Conservation (phyloP, 805 yeast species). For the Yarrowia osloensis region DNA sequence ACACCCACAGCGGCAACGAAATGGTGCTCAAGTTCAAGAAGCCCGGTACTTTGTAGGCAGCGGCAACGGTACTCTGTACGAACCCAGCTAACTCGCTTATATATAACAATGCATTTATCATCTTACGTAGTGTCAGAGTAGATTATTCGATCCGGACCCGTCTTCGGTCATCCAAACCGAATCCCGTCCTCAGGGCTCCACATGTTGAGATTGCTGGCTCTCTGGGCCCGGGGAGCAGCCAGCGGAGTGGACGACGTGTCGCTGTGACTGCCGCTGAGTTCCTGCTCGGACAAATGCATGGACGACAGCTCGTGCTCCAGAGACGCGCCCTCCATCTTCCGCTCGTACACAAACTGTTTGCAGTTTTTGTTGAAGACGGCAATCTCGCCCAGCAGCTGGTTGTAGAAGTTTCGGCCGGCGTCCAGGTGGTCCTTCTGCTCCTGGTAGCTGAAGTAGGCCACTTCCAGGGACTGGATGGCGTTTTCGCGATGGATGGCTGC, state of each 20-base stretch:
- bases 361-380: constrained; percentile 51
- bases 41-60: constrained; percentile 9
- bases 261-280: not conserved
- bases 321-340: constrained; percentile 57
- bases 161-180: constrained; percentile 16
- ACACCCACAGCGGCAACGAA: constrained; percentile 49
- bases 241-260: not conserved
- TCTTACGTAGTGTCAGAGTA: too few species aligned
- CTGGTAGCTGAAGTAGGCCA: constrained; percentile 52
- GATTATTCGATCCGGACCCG: too few species aligned
- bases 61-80: too few species aligned
- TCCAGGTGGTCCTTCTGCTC: constrained; percentile 62
- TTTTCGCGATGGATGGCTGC: constrained; percentile 48
- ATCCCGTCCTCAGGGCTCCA: constrained; percentile 12
- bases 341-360: constrained; percentile 52
- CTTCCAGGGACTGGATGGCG: constrained; percentile 55
- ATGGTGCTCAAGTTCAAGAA: constrained; percentile 37
- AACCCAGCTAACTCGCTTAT: not conserved
- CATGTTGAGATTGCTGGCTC: not conserved
- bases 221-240: constrained; percentile 9
- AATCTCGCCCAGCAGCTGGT: constrained; percentile 55
- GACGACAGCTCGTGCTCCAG: constrained; percentile 44
- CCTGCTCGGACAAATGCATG: not conserved
- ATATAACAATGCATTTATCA: constrained; percentile 13
- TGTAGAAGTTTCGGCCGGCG: constrained; percentile 73